Base-by-base conservation (phyloP, 179 eudicot species). In the Drosera spatulata region DNA sequence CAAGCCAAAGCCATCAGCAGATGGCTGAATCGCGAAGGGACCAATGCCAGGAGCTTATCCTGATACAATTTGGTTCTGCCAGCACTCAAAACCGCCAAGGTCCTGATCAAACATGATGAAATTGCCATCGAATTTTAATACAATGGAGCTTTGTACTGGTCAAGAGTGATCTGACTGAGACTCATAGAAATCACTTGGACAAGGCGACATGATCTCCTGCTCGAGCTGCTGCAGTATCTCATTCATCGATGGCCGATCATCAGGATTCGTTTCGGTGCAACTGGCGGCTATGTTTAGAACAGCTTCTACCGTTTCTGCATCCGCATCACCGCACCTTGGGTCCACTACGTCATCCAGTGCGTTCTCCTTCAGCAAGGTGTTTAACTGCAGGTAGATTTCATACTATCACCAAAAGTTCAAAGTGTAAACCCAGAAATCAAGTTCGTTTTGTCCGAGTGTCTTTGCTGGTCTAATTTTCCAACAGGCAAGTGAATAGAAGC, bases 141-240 rank as follows among this genome's bases (percentile, higher is more conserved):
- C 33, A 22, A 1, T 22, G 33, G 33, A 22, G 33, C 33, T 22
- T 22, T 22, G 33, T 22, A 22, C 33, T 22, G 9, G 7, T 55
- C 58, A 55, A 9, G 7, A 55, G 39, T 7, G 39, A 37, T 55
- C 58, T 55, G 58, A 55, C 3, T 50, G 53, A 50, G 99, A 93
- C 70, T 86, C 99, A 5, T 88, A 84, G 69, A 77, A 79, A 53
- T 93, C 95, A 39, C 93, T 93, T 2, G 85, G 90, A 63, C 81
- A 84, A 60, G 95, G 96, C 6, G 98, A 84, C 93, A 89, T 75
- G 53, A 88, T 86, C 75, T 93, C 99, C 69, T 82, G 86, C 65
- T 93, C 99, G 40, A 93, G 66, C 43, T 76, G 77, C 76, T 88
- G 95, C 72, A 88, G 59, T 67, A 93, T 95, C 47, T 81, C 82